A percentile compares a stretch with the other conserved stretches of the same genome.
Evolutionary conservation across 805 yeast species (phyloP).

Genomic region (Monosporozyma siamensis): DNA sequence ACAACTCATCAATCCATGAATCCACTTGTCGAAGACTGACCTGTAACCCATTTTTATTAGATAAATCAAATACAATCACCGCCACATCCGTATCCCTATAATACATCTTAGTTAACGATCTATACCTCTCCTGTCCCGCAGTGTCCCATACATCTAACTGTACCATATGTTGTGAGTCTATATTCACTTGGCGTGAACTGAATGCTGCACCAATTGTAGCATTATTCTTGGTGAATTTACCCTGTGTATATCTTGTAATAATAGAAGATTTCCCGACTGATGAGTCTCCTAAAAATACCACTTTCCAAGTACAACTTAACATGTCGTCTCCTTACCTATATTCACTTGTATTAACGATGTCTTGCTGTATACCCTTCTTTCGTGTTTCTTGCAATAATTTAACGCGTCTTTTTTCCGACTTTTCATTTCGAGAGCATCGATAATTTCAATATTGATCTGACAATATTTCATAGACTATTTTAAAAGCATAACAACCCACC

Average conservation of each 20-base stretch:
- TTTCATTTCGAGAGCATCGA: too few relatives aligned
- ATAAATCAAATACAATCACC: constrained; percentile 66
- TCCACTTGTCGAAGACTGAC: too few relatives aligned
- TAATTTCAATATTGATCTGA: too few relatives aligned
- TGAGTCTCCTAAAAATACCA: constrained; percentile 56
- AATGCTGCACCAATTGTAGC: constrained; percentile 85
- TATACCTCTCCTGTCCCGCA: constrained; percentile 76
- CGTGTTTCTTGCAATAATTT: too few relatives aligned
- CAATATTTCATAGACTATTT: too few relatives aligned
- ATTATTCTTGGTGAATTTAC: constrained; percentile 65
- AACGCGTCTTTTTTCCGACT: too few relatives aligned
- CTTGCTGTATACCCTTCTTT: not conserved
- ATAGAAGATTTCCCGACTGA: constrained; percentile 64
- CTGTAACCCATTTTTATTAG: too few relatives aligned
- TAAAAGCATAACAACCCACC: too few relatives aligned
- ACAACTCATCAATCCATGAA: constrained; percentile 64
- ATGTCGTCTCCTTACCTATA: not conserved
- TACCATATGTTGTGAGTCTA: constrained; percentile 41
- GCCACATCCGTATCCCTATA: constrained; percentile 77
- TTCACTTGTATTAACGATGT: not conserved
- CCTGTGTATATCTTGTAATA: constrained; percentile 62
- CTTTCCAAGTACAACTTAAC: constrained; percentile 27
- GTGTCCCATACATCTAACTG: constrained; percentile 83
- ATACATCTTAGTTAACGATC: constrained; percentile 75
- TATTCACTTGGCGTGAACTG: constrained; percentile 54